Evolutionary conservation across 1,139 yeast genomes (phyloP).

Genomic region (Kurtzmaniella quercitrusa): DNA sequence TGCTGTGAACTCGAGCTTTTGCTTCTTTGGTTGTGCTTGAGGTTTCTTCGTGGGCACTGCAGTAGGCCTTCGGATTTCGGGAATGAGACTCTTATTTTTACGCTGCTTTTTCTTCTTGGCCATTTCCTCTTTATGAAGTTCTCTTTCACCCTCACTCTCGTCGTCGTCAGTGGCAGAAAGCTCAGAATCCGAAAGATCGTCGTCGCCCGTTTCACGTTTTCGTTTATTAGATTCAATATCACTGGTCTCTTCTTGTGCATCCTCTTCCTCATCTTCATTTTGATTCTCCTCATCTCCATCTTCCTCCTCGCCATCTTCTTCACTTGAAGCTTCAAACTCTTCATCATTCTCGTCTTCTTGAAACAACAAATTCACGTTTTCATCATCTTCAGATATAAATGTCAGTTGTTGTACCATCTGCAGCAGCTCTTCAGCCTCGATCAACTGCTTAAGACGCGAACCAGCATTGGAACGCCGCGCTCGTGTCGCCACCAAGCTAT

Average conservation of each 20-base stretch:
- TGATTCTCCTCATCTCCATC: slow-evolving; percentile 12
- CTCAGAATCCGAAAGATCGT: slow-evolving; percentile 53
- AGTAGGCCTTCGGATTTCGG: slow-evolving; percentile 43
- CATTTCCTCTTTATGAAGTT: slow-evolving; percentile 51
- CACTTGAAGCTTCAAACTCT: slow-evolving; percentile 54
- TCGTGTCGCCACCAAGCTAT: slow-evolving; percentile 65
- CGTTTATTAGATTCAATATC: slow-evolving; percentile 11
- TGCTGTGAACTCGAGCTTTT: slow-evolving; percentile 26
- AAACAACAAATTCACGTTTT: slow-evolving; percentile 69
- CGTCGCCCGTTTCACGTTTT: slow-evolving; percentile 28
- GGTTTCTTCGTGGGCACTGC: slow-evolving; percentile 79
- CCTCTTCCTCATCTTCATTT: slow-evolving; percentile 18
- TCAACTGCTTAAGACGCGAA: slow-evolving; percentile 66
- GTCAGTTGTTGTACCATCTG: slow-evolving; percentile 28
- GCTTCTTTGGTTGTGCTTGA: slow-evolving; percentile 47
- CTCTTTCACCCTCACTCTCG: slow-evolving; percentile 66
- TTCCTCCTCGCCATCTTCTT: slow-evolving; percentile 23
- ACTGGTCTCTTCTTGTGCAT: slow-evolving; percentile 14
- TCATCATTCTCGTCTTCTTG: slow-evolving; percentile 82
- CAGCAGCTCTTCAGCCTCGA: slow-evolving; percentile 61
- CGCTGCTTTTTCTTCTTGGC: slow-evolving; percentile 36
- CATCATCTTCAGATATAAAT: slow-evolving; percentile 57
- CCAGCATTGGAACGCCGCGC: slow-evolving; percentile 89
- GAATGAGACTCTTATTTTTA: slow-evolving; percentile 34
- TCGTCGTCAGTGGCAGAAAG: slow-evolving; percentile 48